Base-by-base conservation (phyloP, 805 yeast species). In the Jamesozyma spencerorum region DNA sequence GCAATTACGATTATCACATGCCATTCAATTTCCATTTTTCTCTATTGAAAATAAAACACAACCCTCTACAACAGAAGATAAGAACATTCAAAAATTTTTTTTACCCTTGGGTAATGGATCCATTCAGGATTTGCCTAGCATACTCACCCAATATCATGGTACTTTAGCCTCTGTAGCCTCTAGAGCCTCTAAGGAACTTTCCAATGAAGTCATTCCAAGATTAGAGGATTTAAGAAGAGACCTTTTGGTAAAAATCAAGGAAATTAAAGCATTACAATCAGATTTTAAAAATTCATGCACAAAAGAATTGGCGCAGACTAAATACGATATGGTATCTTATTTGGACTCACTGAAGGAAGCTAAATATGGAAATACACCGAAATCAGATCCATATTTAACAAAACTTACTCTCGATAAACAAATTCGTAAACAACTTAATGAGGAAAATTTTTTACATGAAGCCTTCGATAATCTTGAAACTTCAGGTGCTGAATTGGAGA, bases 401-500 rank as follows among this genome's bases (percentile, higher is more conserved):
- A 85, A 84, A 58, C 65, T 77, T 33, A 63, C 70, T 31, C 67
- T 90, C 48, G 95, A 90, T 51, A 71, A 77, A 55, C 90, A 82
- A 60, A 75, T 92, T 53, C 79, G 74, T 51, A 74, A 72, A 49
- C 95, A 86, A 58, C 62, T 90, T 34, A 71, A 72, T 15, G 96
- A 86, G 62, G 97, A 90, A 60, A 82, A 81, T 61, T 82, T 79
- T 54, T 68, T 90, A 36, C 85, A 86, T 55, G 95, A 88, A 58
- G 95, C 97, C 0, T 90, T 75, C 58, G 70, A 79, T 49, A 88
- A 90, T 62, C 71, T 88, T 49, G 95, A 90, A 65, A 75, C 77
- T 29, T 81, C 95, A 1, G 96, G 95, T 37, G 79, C 80, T 42
- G 92, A 87, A 57, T 71, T 92, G 47, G 98, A 83, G 58, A 79